Conservation (phyloP, 805 yeast species). For the Teunomyces stri region DNA sequence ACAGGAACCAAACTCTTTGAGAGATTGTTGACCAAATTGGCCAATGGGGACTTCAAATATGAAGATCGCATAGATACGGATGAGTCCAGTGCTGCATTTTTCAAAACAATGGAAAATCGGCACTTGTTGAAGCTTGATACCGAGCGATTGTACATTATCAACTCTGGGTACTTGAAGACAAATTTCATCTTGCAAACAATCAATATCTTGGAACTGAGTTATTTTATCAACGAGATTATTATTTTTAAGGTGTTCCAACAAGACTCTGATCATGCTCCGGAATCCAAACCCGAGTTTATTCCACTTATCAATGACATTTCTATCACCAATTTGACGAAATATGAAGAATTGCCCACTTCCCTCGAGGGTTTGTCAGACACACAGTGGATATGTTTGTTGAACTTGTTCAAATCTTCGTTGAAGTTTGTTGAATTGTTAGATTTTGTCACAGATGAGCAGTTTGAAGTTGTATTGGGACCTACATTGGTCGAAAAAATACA, state of each 20-base stretch:
- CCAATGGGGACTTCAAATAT: slow-evolving; percentile 8
- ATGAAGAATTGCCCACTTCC: slow-evolving; percentile 15
- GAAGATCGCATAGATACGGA: slow-evolving; percentile 1
- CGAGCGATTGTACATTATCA: slow-evolving; percentile 29
- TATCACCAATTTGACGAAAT: slow-evolving; percentile 10
- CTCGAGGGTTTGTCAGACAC: slow-evolving; percentile 12
- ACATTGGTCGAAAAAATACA: not conserved
- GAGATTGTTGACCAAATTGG: slow-evolving; percentile 10
- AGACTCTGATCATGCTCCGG: not conserved
- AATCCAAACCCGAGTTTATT: not conserved
- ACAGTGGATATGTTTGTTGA: slow-evolving; percentile 30
- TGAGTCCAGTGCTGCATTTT: slow-evolving; percentile 7
- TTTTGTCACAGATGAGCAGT: slow-evolving; percentile 24
- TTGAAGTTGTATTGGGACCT: slow-evolving; percentile 11
- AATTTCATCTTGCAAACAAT: slow-evolving; percentile 28
- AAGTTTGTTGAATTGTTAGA: slow-evolving; percentile 35
- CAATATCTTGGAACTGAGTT: slow-evolving; percentile 16
- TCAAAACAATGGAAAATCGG: slow-evolving; percentile 5
- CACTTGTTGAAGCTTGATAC: slow-evolving; percentile 6
- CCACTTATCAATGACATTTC: slow-evolving; percentile 1
- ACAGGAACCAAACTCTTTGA: slow-evolving; percentile 9
- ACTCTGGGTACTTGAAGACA: slow-evolving; percentile 32
- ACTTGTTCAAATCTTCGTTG: slow-evolving; percentile 25
- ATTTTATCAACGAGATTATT: slow-evolving; percentile 28
- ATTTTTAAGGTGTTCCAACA: slow-evolving; percentile 22